phyloP scores from a whole-genome alignment of 192 early-diverging fungal species.

The Irineochytrium annulatum region DNA sequence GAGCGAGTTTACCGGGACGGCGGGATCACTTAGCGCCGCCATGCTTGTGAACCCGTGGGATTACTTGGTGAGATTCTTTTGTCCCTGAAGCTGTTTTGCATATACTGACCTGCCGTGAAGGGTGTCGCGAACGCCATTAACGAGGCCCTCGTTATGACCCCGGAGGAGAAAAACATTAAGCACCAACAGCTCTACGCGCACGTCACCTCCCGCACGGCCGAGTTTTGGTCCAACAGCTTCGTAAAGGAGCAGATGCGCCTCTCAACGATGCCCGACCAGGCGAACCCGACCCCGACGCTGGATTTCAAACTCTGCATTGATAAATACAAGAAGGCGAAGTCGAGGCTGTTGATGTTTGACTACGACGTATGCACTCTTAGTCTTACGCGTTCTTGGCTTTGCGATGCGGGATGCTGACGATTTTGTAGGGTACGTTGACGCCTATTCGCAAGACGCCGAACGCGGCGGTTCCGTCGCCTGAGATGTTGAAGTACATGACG shows the following conservation, averaged over 20 bases:
- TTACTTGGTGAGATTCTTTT: conserved; percentile 39
- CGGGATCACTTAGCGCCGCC: conserved; percentile 82
- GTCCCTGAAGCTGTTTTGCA: neutral
- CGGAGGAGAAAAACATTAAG: conserved; percentile 69
- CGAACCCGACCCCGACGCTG: conserved; percentile 47
- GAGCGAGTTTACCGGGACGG: conserved; percentile 96
- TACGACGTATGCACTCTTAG: conserved; percentile 66
- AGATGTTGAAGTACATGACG: conserved; percentile 74
- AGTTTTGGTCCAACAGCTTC: conserved; percentile 83
- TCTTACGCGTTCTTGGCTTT: neutral
- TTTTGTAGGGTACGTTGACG: conserved; percentile 81
- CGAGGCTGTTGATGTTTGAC: conserved; percentile 87
- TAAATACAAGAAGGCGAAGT: conserved; percentile 56
- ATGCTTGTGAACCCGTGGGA: conserved; percentile 97
- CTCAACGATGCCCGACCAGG: conserved; percentile 36
- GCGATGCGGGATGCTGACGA: conserved; percentile 1
- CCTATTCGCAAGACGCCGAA: conserved; percentile 82
- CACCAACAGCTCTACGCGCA: conserved; percentile 83
- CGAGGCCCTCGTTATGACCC: conserved; percentile 76
- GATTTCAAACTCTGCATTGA: conserved; percentile 29
- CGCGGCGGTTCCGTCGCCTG: conserved; percentile 72
- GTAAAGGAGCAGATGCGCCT: conserved; percentile 67
- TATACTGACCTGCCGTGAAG: conserved; percentile 11
- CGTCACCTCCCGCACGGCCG: conserved; percentile 76
- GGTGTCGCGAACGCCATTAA: conserved; percentile 87